A percentile compares a stretch with the other conserved stretches of the same genome.
Evolutionary conservation across 2,329 filamentous ascomycete genomes (phyloP).

Genomic region (Botrytis aclada): DNA sequence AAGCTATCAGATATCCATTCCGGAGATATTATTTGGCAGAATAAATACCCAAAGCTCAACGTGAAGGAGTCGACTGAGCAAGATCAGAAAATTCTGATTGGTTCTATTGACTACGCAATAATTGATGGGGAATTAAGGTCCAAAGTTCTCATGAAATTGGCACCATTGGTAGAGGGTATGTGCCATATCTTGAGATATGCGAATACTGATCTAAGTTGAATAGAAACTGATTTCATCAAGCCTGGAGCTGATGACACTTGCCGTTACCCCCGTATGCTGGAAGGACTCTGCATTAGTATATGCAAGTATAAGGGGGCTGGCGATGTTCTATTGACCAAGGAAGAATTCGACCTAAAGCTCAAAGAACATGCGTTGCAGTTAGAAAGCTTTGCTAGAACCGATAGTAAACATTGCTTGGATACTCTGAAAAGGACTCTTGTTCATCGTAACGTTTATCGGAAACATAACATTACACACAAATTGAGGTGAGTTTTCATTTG

Average conservation of each 20-base stretch:
- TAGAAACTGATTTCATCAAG: not conserved
- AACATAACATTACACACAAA: not conserved
- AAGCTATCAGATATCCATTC: not conserved
- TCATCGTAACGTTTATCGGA: not conserved
- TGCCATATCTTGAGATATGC: not conserved
- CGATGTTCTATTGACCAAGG: not conserved
- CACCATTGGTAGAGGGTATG: not conserved
- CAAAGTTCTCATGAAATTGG: not conserved
- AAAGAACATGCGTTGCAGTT: not conserved
- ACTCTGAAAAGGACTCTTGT: not conserved
- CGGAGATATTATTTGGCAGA: not conserved
- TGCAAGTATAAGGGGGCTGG: slow-evolving; percentile 5
- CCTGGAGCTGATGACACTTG: not conserved
- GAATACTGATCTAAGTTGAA: not conserved
- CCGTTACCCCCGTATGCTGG: not conserved
- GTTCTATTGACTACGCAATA: not conserved
- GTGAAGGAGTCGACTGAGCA: not conserved
- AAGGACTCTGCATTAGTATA: slow-evolving; percentile 5
- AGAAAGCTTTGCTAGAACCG: not conserved
- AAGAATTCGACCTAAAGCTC: not conserved
- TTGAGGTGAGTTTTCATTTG: not conserved
- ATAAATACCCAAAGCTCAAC: not conserved
- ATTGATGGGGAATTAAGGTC: not conserved
- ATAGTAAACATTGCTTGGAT: not conserved
- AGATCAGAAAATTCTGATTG: not conserved